A percentile compares a stretch with the other conserved stretches of the same genome.
Conservation (phyloP, 768 basidiomycete genomes). For the Rhizopogon rudus region DNA sequence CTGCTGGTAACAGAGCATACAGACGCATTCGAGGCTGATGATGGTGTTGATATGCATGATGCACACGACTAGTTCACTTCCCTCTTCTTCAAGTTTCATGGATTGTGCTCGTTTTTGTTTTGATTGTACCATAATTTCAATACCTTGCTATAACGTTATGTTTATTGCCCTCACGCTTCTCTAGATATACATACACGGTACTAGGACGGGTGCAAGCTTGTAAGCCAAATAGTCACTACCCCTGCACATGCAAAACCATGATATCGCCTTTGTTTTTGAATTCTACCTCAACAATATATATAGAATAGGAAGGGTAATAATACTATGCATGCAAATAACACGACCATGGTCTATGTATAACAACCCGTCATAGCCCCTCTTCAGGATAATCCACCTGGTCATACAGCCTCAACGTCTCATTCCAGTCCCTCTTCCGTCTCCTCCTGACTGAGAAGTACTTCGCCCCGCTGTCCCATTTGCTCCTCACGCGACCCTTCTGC, state of each 20-base stretch:
- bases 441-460: slow-evolving; percentile 78
- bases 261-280: too few relatives aligned
- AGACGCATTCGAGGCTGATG: slow-evolving; percentile 25
- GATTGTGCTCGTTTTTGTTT: not conserved
- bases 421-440: slow-evolving; percentile 85
- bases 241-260: too few relatives aligned
- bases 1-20: slow-evolving; percentile 72
- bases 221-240: too few relatives aligned
- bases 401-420: slow-evolving; percentile 76
- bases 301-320: too few relatives aligned
- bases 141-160: not conserved
- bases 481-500: slow-evolving; percentile 66
- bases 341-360: too few relatives aligned
- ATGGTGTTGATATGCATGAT: not conserved
- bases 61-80: not conserved
- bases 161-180: not conserved
- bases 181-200: not conserved
- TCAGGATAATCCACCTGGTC: slow-evolving; percentile 80
- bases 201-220: too few relatives aligned
- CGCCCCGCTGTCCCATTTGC: slow-evolving; percentile 63
- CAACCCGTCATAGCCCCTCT: slow-evolving; percentile 27
- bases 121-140: not conserved
- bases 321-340: not conserved
- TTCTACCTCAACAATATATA: too few relatives aligned
- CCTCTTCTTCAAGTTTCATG: not conserved